Evolutionary conservation across 1,284 basidiomycete genomes (phyloP), one percentile per base, ranked within the genome.

Genomic region (Testicularia cyperi): DNA sequence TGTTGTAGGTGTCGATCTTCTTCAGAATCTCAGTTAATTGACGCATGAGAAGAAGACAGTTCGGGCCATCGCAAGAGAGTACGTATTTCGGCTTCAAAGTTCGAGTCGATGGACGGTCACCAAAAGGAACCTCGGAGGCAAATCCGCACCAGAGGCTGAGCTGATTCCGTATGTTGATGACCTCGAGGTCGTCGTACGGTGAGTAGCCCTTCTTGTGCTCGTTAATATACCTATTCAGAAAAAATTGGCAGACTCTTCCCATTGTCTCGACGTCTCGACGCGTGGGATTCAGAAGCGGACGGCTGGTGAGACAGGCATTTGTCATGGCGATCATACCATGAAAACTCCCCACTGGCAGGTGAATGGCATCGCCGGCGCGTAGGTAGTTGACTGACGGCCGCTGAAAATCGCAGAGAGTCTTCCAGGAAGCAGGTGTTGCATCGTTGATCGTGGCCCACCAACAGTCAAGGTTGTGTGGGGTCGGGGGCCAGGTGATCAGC

Each of bases 271-370:
- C 24, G 24, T 58, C 55, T 15, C 30, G 30, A 0, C 40, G 19
- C 14, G 35, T 25, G 2, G 44, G 37, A 15, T 58, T 58, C 26
- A 47, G 34, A 9, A 58, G 30, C 20, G 29, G 35, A 6, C 55
- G 55, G 27, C 44, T 52, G 32, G 41, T 51, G 31, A 58, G 9
- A n/a, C 39, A 33, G 1, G 46, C 55, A 19, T 58, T 33, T 12
- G 55, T 27, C 6, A 58, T 25, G 4, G 55, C 44, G 9, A 52
- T 26, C 36, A 58, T 46, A 5, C 46, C 5, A 9, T 52, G 37
- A 39, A 16, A 30, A 0, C 44, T 52, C 4, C 55, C 55, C 14
- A 31, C 39, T 15, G 43, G 18, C 6, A 58, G 37, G 25, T 58
- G 46, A n/a, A 52, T 30, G 2, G 38, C 38, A n/a, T 58, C 48